A percentile compares a stretch with the other conserved stretches of the same genome.
Evolutionary conservation across 1,284 basidiomycete genomes (phyloP).

Genomic region (Ganoderma sinense): DNA sequence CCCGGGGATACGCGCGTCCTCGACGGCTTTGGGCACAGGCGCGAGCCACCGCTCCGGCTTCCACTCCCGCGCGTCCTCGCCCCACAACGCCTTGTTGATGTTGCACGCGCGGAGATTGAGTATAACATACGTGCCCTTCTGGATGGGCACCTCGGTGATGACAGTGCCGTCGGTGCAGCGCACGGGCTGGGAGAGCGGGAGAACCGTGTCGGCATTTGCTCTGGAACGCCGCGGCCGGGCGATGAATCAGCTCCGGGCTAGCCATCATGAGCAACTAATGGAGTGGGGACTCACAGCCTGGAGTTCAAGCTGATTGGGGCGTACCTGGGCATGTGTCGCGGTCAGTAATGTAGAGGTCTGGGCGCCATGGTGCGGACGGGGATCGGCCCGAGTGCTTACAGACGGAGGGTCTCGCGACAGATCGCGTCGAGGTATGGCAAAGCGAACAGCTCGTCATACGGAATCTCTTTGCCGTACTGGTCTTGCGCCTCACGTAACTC

Average conservation of each 20-base stretch:
- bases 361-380: too few species aligned
- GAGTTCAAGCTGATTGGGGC: background rate
- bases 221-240: too few species aligned
- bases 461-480: slow-evolving; percentile 23
- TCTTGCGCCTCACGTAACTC: slow-evolving; percentile 32
- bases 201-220: slow-evolving; percentile 23
- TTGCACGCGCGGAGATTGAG: slow-evolving; percentile 58
- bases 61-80: slow-evolving; percentile 60
- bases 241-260: too few species aligned
- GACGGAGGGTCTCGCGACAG: slow-evolving; percentile 39
- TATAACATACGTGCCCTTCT: slow-evolving; percentile 53
- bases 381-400: too few species aligned
- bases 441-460: slow-evolving; percentile 39
- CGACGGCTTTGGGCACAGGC: slow-evolving; percentile 29
- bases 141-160: slow-evolving; percentile 46
- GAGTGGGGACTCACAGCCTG: slow-evolving; percentile 6
- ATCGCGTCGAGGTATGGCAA: slow-evolving; percentile 43
- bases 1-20: slow-evolving; percentile 32
- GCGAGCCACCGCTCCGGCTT: slow-evolving; percentile 45
- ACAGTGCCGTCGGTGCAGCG: slow-evolving; percentile 38
- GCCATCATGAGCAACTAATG: too few species aligned
- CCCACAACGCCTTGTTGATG: slow-evolving; percentile 56
- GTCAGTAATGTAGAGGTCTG: too few species aligned
- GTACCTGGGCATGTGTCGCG: background rate
- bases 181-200: slow-evolving; percentile 36